Evolutionary conservation across 1,284 basidiomycete species (phyloP), one percentile per base, ranked within the genome.

Genomic region (Boletus smithii): DNA sequence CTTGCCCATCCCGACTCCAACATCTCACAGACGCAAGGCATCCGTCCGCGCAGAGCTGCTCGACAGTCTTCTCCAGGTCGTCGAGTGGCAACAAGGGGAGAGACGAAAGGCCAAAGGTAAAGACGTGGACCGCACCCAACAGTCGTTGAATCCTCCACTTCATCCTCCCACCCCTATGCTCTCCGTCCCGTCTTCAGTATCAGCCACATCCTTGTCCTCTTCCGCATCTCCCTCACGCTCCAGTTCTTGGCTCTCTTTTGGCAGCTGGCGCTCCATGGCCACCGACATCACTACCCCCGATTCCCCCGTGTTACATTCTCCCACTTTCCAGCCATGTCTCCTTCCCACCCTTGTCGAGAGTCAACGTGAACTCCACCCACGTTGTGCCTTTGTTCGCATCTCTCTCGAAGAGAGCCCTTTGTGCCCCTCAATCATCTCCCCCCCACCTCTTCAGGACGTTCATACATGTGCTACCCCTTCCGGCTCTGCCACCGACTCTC

Each of bases 181-280:
- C 60, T 65, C 46, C 49, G 37, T 41, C 22, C 51, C 63, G 40
- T 60, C 71, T 10, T 62, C 67, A 23, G 48, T 65, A 22, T 58
- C 60, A 30, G 54, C 63, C 53, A 53, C 62, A 32, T 50, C 57
- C 40, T 44, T 69, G 4, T 66, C 69, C 8, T 61, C 66, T 9
- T 67, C 67, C 24, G 24, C 9, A 26, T 26, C 24, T 0, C 58
- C 71, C 18, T 71, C 72, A 2, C 73, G 75, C 32, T 72, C 78
- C 17, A 70, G 71, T 38, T 81, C 78, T 0, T 81, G 78, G 79
- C 70, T 80, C 32, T 78, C 80, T 17, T 78, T 80, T 50, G 68
- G 71, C 47, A 72, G 72, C 51, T 73, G 71, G 53, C 63, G 68
- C 23, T 75, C 76, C 13, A 70, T 73, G 11, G 63, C 65, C 52